Evolutionary conservation across 805 yeast genomes (phyloP).

Genomic region (Candida piceae): DNA sequence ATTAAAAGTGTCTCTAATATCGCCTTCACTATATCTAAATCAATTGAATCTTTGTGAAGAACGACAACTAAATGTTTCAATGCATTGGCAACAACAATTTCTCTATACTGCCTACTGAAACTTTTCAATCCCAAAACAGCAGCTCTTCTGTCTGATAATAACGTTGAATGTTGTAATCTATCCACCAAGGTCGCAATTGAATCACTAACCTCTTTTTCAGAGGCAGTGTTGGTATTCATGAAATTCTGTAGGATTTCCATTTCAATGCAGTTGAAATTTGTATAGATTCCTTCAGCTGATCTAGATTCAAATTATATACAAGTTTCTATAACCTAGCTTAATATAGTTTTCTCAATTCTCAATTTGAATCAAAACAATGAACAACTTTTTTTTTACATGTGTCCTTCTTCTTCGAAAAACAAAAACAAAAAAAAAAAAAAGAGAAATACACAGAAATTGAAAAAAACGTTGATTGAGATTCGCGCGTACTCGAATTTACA

Average conservation of each 20-base stretch:
- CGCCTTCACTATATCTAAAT: conserved; percentile 65
- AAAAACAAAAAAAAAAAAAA: no score
- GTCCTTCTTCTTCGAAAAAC: no score
- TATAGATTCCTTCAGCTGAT: no score
- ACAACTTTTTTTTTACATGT: no score
- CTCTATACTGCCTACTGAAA: conserved; percentile 83
- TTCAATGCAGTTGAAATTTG: no score
- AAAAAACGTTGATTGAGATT: no score
- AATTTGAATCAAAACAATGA: no score
- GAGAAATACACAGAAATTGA: no score
- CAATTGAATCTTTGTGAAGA: conserved; percentile 60
- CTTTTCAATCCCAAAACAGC: conserved; percentile 88
- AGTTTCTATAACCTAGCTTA: no score
- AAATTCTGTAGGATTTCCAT: conserved; percentile 33
- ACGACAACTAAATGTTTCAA: conserved; percentile 67
- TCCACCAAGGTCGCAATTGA: conserved; percentile 88
- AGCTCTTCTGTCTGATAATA: conserved; percentile 81
- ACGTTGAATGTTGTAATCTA: conserved; percentile 73
- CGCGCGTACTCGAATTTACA: no score
- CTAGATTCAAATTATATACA: no score
- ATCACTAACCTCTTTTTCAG: conserved; percentile 51
- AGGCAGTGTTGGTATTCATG: conserved; percentile 29
- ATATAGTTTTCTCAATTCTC: no score
- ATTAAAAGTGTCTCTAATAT: conserved; percentile 81
- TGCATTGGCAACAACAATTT: conserved; percentile 84